phyloP scores from a whole-genome alignment of 1,284 basidiomycete genomes.

The Pascua sp. region DNA sequence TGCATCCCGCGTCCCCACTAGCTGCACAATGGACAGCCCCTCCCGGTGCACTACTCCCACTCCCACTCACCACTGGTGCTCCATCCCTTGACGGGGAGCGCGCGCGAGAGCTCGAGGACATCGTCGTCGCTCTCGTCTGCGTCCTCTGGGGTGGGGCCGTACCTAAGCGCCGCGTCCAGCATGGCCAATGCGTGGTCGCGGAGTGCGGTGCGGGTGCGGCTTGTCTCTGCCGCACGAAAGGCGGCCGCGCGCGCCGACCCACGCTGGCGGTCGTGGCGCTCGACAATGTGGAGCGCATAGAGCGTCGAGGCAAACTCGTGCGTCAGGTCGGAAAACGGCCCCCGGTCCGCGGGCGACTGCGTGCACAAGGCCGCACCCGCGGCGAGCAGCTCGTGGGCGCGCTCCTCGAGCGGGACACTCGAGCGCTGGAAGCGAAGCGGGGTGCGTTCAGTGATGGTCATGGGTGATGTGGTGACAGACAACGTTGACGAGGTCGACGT shows the following conservation, averaged over 20 bases:
- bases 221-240: conserved; percentile 14
- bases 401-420: conserved; percentile 7
- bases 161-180: conserved; percentile 18
- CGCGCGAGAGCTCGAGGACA: conserved; percentile 13
- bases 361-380: conserved; percentile 7
- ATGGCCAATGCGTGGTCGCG: conserved; percentile 11
- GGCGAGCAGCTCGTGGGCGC: conserved; percentile 12
- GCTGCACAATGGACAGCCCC: no score
- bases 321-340: conserved; percentile 9
- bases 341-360: not conserved
- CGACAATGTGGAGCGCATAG: conserved; percentile 22
- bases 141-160: conserved; percentile 1
- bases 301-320: conserved; percentile 16
- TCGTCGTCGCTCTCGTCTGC: conserved; percentile 22
- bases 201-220: conserved; percentile 10
- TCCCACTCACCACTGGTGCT: conserved; percentile 11
- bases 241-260: conserved; percentile 18
- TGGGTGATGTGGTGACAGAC: not conserved
- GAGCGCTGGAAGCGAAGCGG: conserved; percentile 2
- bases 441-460: conserved; percentile 10
- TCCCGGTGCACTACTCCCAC: not conserved
- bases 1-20: no score
- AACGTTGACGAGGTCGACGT: not conserved
- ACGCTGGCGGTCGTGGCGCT: conserved; percentile 17
- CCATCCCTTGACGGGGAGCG: conserved; percentile 8